Base-by-base conservation (phyloP, 345 rosid genomes). In the Brassica juncea region DNA sequence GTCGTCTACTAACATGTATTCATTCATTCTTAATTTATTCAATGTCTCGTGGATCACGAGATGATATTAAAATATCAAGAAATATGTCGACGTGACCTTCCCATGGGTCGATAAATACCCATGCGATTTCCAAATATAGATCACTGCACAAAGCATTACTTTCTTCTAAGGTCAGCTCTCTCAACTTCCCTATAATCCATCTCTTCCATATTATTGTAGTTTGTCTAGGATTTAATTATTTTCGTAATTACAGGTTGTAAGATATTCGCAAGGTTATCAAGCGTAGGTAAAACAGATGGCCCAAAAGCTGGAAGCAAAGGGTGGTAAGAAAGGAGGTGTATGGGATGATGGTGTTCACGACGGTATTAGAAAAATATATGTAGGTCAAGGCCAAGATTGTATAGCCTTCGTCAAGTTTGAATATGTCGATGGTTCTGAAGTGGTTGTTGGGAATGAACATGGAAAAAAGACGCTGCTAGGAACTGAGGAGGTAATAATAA, bases 401-500 rank as follows among this genome's bases (percentile, higher is more conserved):
- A 52, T 52, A n/a, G 58, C 58, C 58, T 52, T 52, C 23, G 58
- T 52, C 23, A 52, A 52, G 58, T 34, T 80, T 80, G 80, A 57
- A 52, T 80, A 80, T 14, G 61, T 23, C 27, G 58, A 75, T 19
- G 79, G 68, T 5, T 44, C 21, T 44, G 14, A 55, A 19, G 70
- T 64, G 5, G 79, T 73, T 44, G 59, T 28, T 31, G 75, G 71
- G 31, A 52, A 63, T 2, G 62, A 19, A 15, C 83, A 15, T 80
- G 80, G 83, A 34, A 73, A 61, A 1, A 27, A 28, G 34, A 19
- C 59, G 34, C 54, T 31, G 27, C 37, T 44, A n/a, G 79, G 70
- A 67, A 7, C 11, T 7, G 78, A 80, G 0, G 74, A 59, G 78
- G 78, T 66, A 65, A 27, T 60, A 25, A 74, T 66, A 64, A 58